Evolutionary conservation across 1,284 basidiomycete genomes (phyloP).

Genomic region (Pascua sp.): DNA sequence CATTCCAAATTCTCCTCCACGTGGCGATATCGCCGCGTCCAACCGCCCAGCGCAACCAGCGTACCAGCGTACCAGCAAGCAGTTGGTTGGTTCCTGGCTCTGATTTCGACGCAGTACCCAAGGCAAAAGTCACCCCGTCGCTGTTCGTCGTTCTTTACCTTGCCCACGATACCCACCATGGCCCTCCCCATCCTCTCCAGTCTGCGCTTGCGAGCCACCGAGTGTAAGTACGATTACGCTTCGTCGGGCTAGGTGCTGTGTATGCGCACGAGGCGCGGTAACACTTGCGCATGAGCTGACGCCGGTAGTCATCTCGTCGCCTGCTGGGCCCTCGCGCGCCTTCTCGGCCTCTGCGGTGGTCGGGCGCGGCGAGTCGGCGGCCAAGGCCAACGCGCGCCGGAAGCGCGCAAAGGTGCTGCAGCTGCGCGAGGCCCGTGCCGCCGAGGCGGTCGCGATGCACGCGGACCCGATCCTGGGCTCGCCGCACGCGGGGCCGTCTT

Average conservation of each 20-base stretch:
- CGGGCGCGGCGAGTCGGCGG: conserved; percentile 7
- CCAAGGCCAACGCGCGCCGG: conserved; percentile 13
- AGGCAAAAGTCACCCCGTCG: background rate
- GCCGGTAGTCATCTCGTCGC: background rate
- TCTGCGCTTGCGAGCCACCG: background rate
- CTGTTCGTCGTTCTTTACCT: background rate
- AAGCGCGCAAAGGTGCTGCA: conserved; percentile 15
- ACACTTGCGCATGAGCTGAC: too few species aligned
- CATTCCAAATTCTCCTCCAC: too few species aligned
- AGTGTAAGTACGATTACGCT: background rate
- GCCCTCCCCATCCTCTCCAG: background rate
- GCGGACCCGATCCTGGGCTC: conserved; percentile 21
- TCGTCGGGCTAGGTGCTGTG: background rate
- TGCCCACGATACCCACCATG: background rate
- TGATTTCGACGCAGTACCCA: background rate
- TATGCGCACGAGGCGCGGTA: too few species aligned
- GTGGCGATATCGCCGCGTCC: too few species aligned
- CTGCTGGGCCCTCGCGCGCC: conserved; percentile 1
- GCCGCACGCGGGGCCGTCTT: conserved; percentile 12
- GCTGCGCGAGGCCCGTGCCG: background rate
- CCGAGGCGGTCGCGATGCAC: conserved; percentile 3
- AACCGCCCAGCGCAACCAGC: too few species aligned
- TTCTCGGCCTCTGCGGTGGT: conserved; percentile 1
- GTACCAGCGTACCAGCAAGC: too few species aligned
- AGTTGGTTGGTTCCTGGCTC: background rate